A percentile compares a stretch with the other conserved stretches of the same genome.
Evolutionary conservation across 2,329 filamentous ascomycete genomes (phyloP).

Genomic region (Pseudogymnoascus sp.): DNA sequence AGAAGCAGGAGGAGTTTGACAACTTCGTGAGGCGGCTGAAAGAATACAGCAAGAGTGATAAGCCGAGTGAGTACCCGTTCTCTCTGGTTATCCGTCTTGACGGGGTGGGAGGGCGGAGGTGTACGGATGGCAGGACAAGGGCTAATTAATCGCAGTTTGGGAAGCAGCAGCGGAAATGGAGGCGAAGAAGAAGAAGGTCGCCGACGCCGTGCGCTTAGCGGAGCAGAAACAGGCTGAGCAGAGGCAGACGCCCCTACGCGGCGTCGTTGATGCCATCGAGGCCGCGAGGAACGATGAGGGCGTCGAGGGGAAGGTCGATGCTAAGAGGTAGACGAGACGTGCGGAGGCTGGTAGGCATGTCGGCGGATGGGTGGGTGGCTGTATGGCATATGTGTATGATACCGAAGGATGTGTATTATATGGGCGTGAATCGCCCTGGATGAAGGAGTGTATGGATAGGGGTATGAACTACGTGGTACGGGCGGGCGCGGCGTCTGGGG

Average conservation of each 20-base stretch:
- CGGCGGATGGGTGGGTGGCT: background rate
- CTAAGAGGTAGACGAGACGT: background rate
- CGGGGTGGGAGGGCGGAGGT: background rate
- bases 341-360: too few species aligned
- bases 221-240: background rate
- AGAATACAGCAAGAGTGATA: conserved; percentile 82
- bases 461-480: background rate
- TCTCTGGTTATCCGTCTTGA: background rate
- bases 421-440: background rate
- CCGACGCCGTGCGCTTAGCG: background rate
- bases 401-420: background rate
- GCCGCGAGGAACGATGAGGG: background rate
- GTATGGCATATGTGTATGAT: background rate
- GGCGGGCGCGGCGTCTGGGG: background rate
- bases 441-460: background rate
- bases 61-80: conserved; percentile 57
- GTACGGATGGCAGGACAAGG: background rate
- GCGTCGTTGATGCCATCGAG: background rate
- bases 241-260: background rate
- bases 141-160: conserved; percentile 33
- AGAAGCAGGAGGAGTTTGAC: conserved; percentile 78
- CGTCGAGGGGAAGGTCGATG: background rate
- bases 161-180: conserved; percentile 34
- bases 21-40: conserved; percentile 78
- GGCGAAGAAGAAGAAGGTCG: conserved; percentile 27